Conservation (phyloP, 805 yeast species). For the Cyberlindnera sargentensis region DNA sequence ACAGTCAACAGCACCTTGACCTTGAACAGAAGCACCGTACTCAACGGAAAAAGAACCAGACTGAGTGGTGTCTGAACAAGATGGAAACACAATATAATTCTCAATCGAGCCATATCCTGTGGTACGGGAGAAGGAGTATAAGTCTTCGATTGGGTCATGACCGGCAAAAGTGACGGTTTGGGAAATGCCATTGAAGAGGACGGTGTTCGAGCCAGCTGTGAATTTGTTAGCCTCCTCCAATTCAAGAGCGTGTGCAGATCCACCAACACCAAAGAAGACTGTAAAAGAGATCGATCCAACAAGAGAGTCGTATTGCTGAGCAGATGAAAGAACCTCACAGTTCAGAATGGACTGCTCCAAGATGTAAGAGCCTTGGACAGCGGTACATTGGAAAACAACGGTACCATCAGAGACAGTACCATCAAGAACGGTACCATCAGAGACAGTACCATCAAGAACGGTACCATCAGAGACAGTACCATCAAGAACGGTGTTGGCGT, state of each 20-base stretch:
- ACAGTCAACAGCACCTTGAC: conserved; percentile 19
- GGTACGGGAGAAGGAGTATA: conserved; percentile 24
- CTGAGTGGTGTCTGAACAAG: conserved; percentile 21
- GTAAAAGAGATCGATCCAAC: conserved; percentile 25
- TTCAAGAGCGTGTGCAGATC: conserved; percentile 24
- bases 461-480: conserved; percentile 18
- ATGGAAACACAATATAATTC: conserved; percentile 27
- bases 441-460: no score
- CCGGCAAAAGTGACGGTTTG: conserved; percentile 22
- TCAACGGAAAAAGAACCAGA: conserved; percentile 23
- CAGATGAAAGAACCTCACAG: conserved; percentile 21
- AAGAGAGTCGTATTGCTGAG: conserved; percentile 16
- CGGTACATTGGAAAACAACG: conserved; percentile 25
- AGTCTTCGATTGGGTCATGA: conserved; percentile 9
- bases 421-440: conserved; percentile 8
- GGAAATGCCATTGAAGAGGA: conserved; percentile 24
- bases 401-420: conserved; percentile 18
- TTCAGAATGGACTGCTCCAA: conserved; percentile 23
- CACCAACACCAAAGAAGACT: conserved; percentile 30
- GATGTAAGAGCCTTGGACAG: conserved; percentile 28
- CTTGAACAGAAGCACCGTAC: conserved; percentile 11
- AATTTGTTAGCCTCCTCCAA: conserved; percentile 26
- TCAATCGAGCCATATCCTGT: conserved; percentile 28
- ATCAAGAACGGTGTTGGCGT: conserved; percentile 9
- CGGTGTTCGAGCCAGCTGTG: conserved; percentile 22